These are phyloP conservation scores for Arctium minus DNA, from an alignment of 129 eudicot species.

Conservation along the genomic window DNA sequence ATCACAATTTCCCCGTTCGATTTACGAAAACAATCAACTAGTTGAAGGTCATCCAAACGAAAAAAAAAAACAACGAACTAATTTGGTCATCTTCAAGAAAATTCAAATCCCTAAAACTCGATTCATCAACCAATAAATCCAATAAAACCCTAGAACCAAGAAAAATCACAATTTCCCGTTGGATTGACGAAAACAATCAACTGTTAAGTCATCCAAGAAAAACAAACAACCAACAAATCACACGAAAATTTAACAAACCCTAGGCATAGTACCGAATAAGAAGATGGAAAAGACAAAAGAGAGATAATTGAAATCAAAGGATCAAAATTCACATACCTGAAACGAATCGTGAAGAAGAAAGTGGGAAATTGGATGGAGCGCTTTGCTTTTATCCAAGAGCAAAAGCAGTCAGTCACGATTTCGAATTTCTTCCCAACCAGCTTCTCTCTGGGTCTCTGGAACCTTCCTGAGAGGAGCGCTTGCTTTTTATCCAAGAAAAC, in stretches of 20 bases:
- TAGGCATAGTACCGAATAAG: background rate
- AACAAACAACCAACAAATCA: background rate
- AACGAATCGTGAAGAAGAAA: slow-evolving; percentile 3
- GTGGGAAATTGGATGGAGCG: background rate
- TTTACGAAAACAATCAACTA: background rate
- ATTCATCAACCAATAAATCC: background rate
- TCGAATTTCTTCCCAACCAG: slow-evolving; percentile 2
- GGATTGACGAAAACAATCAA: background rate
- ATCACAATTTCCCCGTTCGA: background rate
- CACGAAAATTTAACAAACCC: slow-evolving; percentile 1
- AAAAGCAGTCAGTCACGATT: background rate
- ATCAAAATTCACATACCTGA: slow-evolving; percentile 16
- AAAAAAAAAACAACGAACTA: background rate
- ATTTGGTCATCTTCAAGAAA: background rate
- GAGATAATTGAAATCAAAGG: background rate
- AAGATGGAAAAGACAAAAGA: background rate
- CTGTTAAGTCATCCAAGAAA: background rate
- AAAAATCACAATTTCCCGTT: background rate
- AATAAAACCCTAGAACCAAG: slow-evolving; percentile 2
- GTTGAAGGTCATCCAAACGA: background rate
- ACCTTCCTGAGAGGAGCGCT: slow-evolving; percentile 23
- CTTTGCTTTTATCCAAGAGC: background rate
- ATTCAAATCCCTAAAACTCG: background rate
- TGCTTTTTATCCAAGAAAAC: slow-evolving; percentile 14
- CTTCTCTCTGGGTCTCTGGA: slow-evolving; percentile 23